Evolutionary conservation across 2,329 filamentous ascomycete genomes (phyloP).

Genomic region (Cordyceps cicadae): DNA sequence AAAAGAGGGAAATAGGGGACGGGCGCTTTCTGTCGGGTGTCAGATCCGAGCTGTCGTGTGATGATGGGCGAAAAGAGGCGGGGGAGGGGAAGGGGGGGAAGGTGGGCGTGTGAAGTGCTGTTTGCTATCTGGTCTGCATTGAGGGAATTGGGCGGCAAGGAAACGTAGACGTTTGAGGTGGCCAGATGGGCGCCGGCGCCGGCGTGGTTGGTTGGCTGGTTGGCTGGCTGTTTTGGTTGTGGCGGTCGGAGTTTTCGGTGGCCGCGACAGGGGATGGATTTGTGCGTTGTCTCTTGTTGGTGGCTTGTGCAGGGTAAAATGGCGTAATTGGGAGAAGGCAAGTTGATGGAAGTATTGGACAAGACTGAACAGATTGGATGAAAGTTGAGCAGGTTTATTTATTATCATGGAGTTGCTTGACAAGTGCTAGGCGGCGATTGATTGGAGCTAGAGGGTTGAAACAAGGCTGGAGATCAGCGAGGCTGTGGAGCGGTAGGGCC

Average conservation of each 20-base stretch:
- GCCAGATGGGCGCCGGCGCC: background rate
- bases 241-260: no score
- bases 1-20: no score
- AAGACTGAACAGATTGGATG: no score
- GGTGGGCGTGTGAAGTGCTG: background rate
- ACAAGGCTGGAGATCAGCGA: background rate
- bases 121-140: background rate
- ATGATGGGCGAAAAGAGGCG: background rate
- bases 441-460: background rate
- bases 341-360: no score
- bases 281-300: no score
- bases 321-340: no score
- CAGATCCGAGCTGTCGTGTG: background rate
- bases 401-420: background rate
- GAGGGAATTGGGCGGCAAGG: background rate
- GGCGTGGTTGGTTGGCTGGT: background rate
- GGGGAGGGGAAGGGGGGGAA: no score
- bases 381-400: no score
- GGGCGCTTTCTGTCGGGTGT: background rate
- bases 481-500: background rate
- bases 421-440: background rate
- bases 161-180: background rate
- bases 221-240: no score
- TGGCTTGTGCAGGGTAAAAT: no score
- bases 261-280: no score